Evolutionary conservation across 139 green algal genomes (phyloP), one percentile per base, ranked within the genome.

Genomic region (Diplosphaera chodatii): DNA sequence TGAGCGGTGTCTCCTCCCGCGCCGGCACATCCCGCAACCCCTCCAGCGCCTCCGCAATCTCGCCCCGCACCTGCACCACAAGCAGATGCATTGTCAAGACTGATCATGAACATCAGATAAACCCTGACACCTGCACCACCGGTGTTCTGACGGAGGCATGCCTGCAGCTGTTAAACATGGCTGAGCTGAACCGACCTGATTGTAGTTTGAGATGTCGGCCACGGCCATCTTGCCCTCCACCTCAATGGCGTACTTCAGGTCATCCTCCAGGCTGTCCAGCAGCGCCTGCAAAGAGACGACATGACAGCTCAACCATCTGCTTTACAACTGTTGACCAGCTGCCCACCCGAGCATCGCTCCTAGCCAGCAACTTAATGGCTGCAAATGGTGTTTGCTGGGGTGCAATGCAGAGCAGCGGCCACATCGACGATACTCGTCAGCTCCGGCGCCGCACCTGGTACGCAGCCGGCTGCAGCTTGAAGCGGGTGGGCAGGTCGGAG

Each of bases 401-500:
- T n/a, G n/a, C n/a, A n/a, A n/a, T n/a, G n/a, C n/a, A n/a, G n/a
- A n/a, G n/a, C n/a, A n/a, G n/a, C n/a, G n/a, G n/a, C n/a, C n/a
- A n/a, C n/a, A n/a, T n/a, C n/a, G n/a, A n/a, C n/a, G n/a, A n/a
- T n/a, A n/a, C n/a, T n/a, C n/a, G n/a, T n/a, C n/a, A n/a, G n/a
- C n/a, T n/a, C n/a, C n/a, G n/a, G n/a, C n/a, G 37, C 15, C 37
- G 8, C 32, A 87, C 86, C 90, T 94, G 85, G 83, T 96, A 97
- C 13, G 84, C 93, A 0, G 74, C 78, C 0, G 89, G 74, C 40
- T 88, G 83, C 74, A 85, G 83, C 33, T 86, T 87, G 86, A 99
- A 99, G 25, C 79, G 68, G 30, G 84, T 87, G 66, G 92, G 93
- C 67, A 99, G 83, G 83, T 99, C 94, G n/a, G 90, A 79, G 55